Percentiles rank a stretch among this genome's conserved stretches.
phyloP scores from a whole-genome alignment of 768 basidiomycete genomes.

The Clathrus columnatus region DNA sequence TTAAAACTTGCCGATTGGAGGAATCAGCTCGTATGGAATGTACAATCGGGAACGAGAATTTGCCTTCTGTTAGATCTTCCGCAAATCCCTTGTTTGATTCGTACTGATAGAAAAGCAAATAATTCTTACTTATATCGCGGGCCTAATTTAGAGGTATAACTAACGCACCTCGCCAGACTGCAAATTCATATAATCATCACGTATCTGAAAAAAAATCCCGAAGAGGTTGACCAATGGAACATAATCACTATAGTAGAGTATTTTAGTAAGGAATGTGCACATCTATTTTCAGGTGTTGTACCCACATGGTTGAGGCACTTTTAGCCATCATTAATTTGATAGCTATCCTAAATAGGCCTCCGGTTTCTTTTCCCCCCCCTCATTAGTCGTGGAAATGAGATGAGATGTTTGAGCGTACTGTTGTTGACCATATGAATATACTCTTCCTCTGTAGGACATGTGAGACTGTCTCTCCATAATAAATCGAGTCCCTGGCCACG shows the following conservation, averaged over 20 bases:
- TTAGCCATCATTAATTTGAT: slow-evolving; percentile 94
- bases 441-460: slow-evolving; percentile 90
- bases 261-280: too few species aligned
- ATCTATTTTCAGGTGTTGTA: background rate
- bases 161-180: slow-evolving; percentile 4
- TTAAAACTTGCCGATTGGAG: slow-evolving; percentile 73
- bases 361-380: slow-evolving; percentile 59
- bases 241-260: slow-evolving; percentile 45
- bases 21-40: slow-evolving; percentile 78
- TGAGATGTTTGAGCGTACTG: slow-evolving; percentile 41
- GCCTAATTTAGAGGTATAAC: background rate
- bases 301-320: slow-evolving; percentile 15
- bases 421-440: slow-evolving; percentile 96
- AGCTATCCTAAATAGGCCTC: slow-evolving; percentile 84
- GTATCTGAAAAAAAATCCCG: slow-evolving; percentile 50
- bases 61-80: slow-evolving; percentile 93
- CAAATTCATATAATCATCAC: slow-evolving; percentile 39
- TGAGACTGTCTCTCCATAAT: slow-evolving; percentile 86
- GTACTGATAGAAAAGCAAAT: slow-evolving; percentile 45
- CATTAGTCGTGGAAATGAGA: background rate
- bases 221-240: slow-evolving; percentile 49
- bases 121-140: background rate
- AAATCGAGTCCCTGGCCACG: slow-evolving; percentile 93
- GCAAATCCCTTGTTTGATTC: slow-evolving; percentile 78
- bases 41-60: slow-evolving; percentile 94